phyloP scores from a whole-genome alignment of 1,139 yeast genomes.

The Geotrichum phurueaensis region DNA sequence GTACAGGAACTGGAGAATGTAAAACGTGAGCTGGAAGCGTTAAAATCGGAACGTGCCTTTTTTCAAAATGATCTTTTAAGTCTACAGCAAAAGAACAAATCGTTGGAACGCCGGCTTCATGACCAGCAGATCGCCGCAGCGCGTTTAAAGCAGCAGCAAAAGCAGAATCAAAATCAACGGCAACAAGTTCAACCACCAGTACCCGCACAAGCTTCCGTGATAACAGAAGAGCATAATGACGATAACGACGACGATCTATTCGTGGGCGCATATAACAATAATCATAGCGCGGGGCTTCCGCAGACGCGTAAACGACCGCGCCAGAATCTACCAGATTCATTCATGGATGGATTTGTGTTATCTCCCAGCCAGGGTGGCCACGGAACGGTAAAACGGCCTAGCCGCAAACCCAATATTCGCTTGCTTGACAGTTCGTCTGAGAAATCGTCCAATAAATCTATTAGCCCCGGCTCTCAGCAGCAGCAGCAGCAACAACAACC shows the following conservation, averaged over 20 bases:
- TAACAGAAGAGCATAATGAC: background rate
- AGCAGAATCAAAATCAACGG: background rate
- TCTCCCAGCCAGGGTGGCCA: conserved; percentile 1
- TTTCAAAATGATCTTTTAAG: conserved; percentile 38
- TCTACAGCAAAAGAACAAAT: conserved; percentile 1
- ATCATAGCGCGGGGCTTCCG: background rate
- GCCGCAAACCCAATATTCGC: background rate
- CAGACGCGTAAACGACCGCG: conserved; percentile 18
- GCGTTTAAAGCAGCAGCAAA: background rate
- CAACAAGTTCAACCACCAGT: background rate
- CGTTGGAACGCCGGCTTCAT: conserved; percentile 3
- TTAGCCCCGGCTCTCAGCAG: background rate
- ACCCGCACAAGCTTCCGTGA: background rate
- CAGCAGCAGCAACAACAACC: background rate
- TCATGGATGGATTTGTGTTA: conserved; percentile 27
- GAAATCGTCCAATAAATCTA: background rate
- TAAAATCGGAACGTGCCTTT: conserved; percentile 70
- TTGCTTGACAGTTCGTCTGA: conserved; percentile 10
- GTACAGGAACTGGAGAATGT: conserved; percentile 43
- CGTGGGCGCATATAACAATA: background rate
- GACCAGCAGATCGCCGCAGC: conserved; percentile 13
- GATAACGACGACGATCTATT: background rate
- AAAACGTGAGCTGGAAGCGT: conserved; percentile 44
- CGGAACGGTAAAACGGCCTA: background rate
- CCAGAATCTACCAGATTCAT: conserved; percentile 25